These are phyloP conservation scores for Epichloe hybrida DNA, from an alignment of 2,329 filamentous ascomycete genomes.

Conservation along the genomic window DNA sequence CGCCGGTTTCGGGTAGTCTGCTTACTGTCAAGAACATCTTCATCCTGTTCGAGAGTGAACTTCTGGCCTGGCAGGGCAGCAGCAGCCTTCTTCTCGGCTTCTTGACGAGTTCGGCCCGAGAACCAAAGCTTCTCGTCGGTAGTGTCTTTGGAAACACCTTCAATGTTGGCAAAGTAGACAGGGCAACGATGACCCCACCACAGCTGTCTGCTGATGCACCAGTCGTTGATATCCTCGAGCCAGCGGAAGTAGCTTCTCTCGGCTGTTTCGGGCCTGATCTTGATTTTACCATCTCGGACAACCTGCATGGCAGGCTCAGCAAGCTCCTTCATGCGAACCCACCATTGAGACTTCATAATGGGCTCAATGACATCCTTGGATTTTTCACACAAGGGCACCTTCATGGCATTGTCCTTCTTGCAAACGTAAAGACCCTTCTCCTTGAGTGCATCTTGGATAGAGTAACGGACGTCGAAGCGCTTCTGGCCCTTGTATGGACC, in stretches of 20 bases:
- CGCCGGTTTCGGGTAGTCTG: neutral
- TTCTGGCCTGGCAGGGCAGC: conserved; percentile 69
- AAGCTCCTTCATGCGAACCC: conserved; percentile 84
- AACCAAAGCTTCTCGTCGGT: conserved; percentile 65
- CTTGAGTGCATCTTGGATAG: conserved; percentile 71
- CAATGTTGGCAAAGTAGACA: conserved; percentile 73
- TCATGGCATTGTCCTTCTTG: conserved; percentile 93
- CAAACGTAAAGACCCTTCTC: conserved; percentile 80
- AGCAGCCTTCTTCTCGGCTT: conserved; percentile 68
- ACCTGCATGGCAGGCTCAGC: conserved; percentile 68
- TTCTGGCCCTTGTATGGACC: conserved; percentile 76
- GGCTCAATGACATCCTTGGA: conserved; percentile 94
- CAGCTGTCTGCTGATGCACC: conserved; percentile 86
- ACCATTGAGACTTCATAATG: conserved; percentile 93
- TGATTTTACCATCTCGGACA: conserved; percentile 69
- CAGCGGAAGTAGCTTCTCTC: conserved; percentile 80
- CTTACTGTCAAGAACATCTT: conserved; percentile 68
- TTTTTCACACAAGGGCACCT: conserved; percentile 75
- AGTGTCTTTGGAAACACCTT: conserved; percentile 48
- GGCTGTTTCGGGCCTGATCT: conserved; percentile 70
- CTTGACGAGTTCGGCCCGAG: conserved; percentile 63
- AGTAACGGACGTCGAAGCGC: conserved; percentile 84
- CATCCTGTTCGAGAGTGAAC: conserved; percentile 69
- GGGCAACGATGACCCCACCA: conserved; percentile 97
- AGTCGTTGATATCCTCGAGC: conserved; percentile 76